These are phyloP conservation scores for Fusarium fracticaudum DNA, from an alignment of 2,329 filamentous ascomycete species.

Conservation along the genomic window DNA sequence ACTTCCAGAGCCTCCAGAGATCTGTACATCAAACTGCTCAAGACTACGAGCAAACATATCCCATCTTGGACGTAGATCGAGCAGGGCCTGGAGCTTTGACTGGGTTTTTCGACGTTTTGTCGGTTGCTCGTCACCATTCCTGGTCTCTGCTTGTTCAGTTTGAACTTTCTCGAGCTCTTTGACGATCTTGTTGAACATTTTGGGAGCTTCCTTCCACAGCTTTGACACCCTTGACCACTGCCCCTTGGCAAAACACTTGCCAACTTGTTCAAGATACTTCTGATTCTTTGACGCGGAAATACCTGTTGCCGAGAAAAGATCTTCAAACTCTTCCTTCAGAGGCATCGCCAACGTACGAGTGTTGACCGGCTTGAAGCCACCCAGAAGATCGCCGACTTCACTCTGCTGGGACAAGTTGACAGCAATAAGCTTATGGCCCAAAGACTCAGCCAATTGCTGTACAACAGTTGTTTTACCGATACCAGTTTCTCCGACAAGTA, in stretches of 20 bases:
- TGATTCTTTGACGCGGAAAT: constrained; percentile 91
- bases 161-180: constrained; percentile 61
- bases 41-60: constrained; percentile 79
- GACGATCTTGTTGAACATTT: constrained; percentile 82
- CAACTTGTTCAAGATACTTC: constrained; percentile 82
- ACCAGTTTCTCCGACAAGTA: constrained; percentile 98
- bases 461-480: constrained; percentile 98
- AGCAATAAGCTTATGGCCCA: constrained; percentile 87
- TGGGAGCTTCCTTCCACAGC: constrained; percentile 88
- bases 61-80: constrained; percentile 75
- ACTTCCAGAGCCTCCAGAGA: constrained; percentile 74
- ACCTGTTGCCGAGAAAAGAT: constrained; percentile 83
- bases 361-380: constrained; percentile 96
- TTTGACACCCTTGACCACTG: constrained; percentile 90
- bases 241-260: constrained; percentile 80
- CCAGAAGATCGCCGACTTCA: constrained; percentile 93
- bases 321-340: constrained; percentile 92
- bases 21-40: constrained; percentile 81
- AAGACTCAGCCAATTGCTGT: constrained; percentile 85
- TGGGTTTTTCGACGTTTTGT: constrained; percentile 74
- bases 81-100: constrained; percentile 72
- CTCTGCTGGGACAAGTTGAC: constrained; percentile 99
- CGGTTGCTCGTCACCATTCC: constrained; percentile 61
- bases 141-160: constrained; percentile 48
- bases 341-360: constrained; percentile 87